Percentiles rank a stretch among this genome's conserved stretches.
These are phyloP conservation scores for Peniophora sp. DNA, from an alignment of 1,284 basidiomycete species.

Conservation along the genomic window DNA sequence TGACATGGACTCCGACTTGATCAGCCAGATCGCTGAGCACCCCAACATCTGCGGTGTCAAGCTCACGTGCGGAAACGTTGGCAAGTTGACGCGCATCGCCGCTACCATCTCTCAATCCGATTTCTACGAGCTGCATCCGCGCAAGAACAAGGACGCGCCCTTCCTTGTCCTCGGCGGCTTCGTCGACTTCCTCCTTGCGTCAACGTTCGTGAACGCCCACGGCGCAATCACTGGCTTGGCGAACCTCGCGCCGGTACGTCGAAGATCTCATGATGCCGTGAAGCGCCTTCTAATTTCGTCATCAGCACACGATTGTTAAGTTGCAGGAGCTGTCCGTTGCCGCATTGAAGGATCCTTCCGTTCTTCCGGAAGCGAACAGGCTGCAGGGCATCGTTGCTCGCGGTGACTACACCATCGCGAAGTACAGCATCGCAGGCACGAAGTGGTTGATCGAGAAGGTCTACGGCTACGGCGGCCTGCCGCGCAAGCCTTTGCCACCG, in stretches of 20 bases:
- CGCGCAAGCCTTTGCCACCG: constrained; percentile 68
- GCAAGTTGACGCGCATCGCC: constrained; percentile 81
- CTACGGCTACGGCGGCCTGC: constrained; percentile 70
- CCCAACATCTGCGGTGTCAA: constrained; percentile 80
- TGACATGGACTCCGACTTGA: constrained; percentile 80
- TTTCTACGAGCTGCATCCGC: constrained; percentile 54
- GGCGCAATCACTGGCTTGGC: constrained; percentile 53
- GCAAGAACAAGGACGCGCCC: constrained; percentile 52
- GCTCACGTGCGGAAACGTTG: constrained; percentile 86
- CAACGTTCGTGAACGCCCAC: constrained; percentile 36
- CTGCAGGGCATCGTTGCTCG: constrained; percentile 76
- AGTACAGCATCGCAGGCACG: constrained; percentile 73
- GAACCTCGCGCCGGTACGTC: constrained; percentile 63
- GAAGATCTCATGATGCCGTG: constrained; percentile 3
- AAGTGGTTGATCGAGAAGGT: constrained; percentile 72
- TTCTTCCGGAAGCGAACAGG: constrained; percentile 62
- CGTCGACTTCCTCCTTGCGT: constrained; percentile 46
- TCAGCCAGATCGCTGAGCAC: constrained; percentile 73
- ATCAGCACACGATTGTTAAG: constrained; percentile 49
- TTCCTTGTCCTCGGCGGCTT: constrained; percentile 60
- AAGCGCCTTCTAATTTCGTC: not conserved
- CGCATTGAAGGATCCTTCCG: constrained; percentile 42
- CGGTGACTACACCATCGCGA: constrained; percentile 75
- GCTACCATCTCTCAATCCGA: constrained; percentile 52
- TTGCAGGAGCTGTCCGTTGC: constrained; percentile 58